Evolutionary conservation across 768 basidiomycete species (phyloP).

Genomic region (Suillus alpinus): DNA sequence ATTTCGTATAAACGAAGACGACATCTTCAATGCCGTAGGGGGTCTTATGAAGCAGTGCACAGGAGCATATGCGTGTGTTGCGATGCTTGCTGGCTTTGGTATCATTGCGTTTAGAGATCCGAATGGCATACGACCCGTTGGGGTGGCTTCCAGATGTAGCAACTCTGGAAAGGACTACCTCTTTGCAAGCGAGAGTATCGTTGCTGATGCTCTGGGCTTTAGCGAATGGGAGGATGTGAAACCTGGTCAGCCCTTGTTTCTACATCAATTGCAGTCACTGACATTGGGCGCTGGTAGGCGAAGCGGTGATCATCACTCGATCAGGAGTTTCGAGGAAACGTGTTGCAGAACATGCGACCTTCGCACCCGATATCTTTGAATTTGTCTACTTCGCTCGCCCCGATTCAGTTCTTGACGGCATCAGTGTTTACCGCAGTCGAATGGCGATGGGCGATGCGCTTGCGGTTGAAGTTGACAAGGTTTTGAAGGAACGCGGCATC

Average conservation of each 20-base stretch:
- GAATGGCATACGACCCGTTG: slow-evolving; percentile 93
- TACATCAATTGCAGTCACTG: slow-evolving; percentile 6
- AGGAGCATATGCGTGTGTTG: slow-evolving; percentile 95
- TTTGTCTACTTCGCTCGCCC: slow-evolving; percentile 98
- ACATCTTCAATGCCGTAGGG: slow-evolving; percentile 93
- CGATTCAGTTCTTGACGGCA: slow-evolving; percentile 94
- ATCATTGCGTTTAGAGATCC: slow-evolving; percentile 98
- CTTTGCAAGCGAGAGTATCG: slow-evolving; percentile 93
- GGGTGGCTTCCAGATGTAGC: slow-evolving; percentile 70
- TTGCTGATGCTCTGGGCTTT: slow-evolving; percentile 92
- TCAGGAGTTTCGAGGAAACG: slow-evolving; percentile 70
- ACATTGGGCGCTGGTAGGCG: slow-evolving; percentile 48
- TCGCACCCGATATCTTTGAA: slow-evolving; percentile 98
- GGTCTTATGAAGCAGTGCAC: slow-evolving; percentile 85
- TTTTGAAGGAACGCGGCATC: slow-evolving; percentile 65
- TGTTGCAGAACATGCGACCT: slow-evolving; percentile 65
- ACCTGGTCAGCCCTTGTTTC: slow-evolving; percentile 56
- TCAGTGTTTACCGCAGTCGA: slow-evolving; percentile 94
- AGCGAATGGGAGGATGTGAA: slow-evolving; percentile 90
- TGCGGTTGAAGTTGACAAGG: slow-evolving; percentile 78
- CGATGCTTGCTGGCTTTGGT: slow-evolving; percentile 99
- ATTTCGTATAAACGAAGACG: slow-evolving; percentile 98
- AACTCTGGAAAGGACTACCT: slow-evolving; percentile 76
- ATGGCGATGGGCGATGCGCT: slow-evolving; percentile 99
- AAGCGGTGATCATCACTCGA: slow-evolving; percentile 94